A percentile compares a stretch with the other conserved stretches of the same genome.
These are phyloP conservation scores for Linnemannia elongata DNA, from an alignment of 192 early-diverging fungal species.

Conservation along the genomic window DNA sequence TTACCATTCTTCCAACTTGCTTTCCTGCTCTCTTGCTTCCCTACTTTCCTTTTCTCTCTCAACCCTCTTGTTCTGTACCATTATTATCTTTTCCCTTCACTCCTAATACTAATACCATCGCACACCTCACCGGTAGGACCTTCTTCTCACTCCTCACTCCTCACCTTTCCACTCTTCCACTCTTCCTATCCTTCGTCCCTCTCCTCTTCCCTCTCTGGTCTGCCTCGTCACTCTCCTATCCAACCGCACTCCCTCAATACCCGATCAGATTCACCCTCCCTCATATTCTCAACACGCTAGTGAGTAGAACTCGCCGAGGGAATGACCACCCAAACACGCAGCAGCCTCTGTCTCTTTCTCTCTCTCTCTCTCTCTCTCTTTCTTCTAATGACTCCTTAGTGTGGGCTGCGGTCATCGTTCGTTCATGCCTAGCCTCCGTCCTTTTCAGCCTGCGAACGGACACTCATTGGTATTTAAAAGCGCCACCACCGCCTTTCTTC, in stretches of 20 bases:
- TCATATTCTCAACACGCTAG: neutral
- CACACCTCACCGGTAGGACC: neutral
- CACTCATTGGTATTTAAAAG: neutral
- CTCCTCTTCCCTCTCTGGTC: neutral
- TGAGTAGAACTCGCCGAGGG: neutral
- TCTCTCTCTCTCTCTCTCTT: neutral
- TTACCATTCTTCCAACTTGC: too few species aligned
- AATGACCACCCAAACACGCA: neutral
- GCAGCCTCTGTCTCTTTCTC: neutral
- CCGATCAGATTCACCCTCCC: neutral
- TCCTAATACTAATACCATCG: neutral
- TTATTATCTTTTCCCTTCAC: neutral
- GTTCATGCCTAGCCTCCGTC: conserved; percentile 1
- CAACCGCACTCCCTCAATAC: neutral
- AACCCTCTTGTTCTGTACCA: too few species aligned
- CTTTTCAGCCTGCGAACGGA: neutral
- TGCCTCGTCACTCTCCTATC: neutral
- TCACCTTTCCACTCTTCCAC: neutral
- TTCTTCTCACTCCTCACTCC: neutral
- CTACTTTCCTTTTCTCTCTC: neutral
- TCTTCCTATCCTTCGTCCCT: neutral
- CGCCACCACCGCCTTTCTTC: neutral
- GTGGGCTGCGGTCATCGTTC: neutral
- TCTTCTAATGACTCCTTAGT: neutral
- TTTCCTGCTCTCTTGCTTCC: neutral